Base-by-base conservation (phyloP, 2,329 filamentous ascomycete species). In the Chrysoporthe puriensis region DNA sequence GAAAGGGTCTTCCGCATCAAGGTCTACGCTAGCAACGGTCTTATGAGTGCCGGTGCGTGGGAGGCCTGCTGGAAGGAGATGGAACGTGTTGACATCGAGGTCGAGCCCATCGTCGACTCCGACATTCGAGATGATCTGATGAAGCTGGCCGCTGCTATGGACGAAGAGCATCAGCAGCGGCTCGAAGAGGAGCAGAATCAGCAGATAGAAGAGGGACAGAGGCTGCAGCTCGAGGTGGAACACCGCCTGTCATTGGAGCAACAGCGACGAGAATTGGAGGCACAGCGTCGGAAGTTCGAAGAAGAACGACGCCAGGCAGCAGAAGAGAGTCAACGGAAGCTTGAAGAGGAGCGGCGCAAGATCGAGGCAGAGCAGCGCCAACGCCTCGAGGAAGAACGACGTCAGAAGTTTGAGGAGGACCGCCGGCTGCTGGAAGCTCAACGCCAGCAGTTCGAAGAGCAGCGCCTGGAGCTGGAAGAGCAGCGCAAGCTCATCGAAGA, bases 31-130 rank as follows among this genome's bases (percentile, higher is more conserved):
- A 95, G 94, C 63, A 99, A 98, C 77, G 96, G 96, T 0, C 82
- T 98, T 60, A 97, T 99, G 93, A 88, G 90, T 68, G 90, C 93
- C 5, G 93, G 93, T 0, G 95, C 96, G 0, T 99, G 96, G 96
- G 88, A 88, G 4, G 94, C 94, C 2, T 95, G 93, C 68, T 99
- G 95, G 95, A 91, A 88, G 73, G 95, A 98, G 79, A 99, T 99
- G 96, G 96, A 99, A 80, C 88, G 95, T n/a, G 93, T 98, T 0
- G 96, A 99, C 75, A 92, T 97, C 1, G 95, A 98, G 78, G 88
- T 99, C 63, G 88, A 92, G 73, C 91, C 96, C 3, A 86, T 90
- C 74, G 85, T 94, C 13, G 86, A 88, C 21, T 77, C 86, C 0
- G 79, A 82, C 1, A 75, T 90, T 14, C 84, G 88, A 64, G 84